Evolutionary conservation across 2,329 filamentous ascomycete genomes (phyloP).

Genomic region (Tolypocladium pustulatum): DNA sequence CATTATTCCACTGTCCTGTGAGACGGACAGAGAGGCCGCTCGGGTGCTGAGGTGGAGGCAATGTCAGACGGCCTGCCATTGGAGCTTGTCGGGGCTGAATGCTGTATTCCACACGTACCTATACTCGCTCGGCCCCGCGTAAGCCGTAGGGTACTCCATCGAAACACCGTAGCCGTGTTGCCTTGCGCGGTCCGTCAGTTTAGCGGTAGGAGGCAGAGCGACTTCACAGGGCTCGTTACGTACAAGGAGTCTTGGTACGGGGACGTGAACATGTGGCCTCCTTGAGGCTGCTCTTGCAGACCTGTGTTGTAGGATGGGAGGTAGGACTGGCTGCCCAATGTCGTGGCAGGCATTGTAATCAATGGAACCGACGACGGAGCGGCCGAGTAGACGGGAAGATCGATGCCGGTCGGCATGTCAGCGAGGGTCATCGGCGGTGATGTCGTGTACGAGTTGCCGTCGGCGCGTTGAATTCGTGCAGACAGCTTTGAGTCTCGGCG

Average conservation of each 20-base stretch:
- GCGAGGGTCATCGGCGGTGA: conserved; percentile 23
- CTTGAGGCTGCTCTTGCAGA: conserved; percentile 31
- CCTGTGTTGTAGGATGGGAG: conserved; percentile 39
- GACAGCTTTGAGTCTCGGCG: conserved; percentile 47
- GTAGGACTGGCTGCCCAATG: conserved; percentile 31
- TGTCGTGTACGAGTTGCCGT: conserved; percentile 33
- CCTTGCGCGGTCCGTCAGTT: conserved; percentile 15
- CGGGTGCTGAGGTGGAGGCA: conserved; percentile 20
- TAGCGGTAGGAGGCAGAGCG: neutral
- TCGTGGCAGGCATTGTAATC: conserved; percentile 36
- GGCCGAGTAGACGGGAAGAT: conserved; percentile 40
- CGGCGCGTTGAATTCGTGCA: conserved; percentile 37
- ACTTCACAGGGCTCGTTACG: conserved; percentile 10
- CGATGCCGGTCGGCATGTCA: conserved; percentile 30
- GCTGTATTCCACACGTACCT: conserved; percentile 19
- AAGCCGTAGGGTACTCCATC: conserved; percentile 31
- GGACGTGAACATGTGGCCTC: conserved; percentile 19
- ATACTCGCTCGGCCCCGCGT: conserved; percentile 23
- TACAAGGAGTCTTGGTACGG: conserved; percentile 26
- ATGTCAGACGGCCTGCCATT: conserved; percentile 7
- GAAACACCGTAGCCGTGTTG: conserved; percentile 29
- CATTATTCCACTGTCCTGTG: conserved; percentile 29
- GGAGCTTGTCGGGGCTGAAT: neutral
- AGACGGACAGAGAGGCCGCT: conserved; percentile 25
- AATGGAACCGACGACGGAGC: conserved; percentile 39